Conservation (phyloP, 2,329 filamentous ascomycete genomes). For the Cladosporium sp. region DNA sequence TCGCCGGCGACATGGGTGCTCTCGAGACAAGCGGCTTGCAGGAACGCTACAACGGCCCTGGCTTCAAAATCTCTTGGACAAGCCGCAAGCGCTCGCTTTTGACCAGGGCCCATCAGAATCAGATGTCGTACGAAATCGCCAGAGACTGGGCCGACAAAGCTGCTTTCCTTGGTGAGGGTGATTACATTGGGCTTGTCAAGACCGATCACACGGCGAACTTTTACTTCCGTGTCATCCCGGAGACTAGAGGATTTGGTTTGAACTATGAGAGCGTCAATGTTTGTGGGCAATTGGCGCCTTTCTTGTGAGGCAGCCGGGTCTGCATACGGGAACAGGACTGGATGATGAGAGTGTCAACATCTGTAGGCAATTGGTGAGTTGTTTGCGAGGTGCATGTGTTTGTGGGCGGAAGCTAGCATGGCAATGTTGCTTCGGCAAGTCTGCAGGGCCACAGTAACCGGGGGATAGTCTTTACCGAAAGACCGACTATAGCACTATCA, state of each 20-base stretch:
- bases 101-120: slow-evolving; percentile 1
- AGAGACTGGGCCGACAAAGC: neutral
- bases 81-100: neutral
- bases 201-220: neutral
- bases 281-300: neutral
- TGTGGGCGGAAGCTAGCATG: too few species aligned
- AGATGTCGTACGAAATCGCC: slow-evolving; percentile 1
- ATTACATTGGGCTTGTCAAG: slow-evolving; percentile 1
- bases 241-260: neutral
- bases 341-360: neutral
- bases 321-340: neutral
- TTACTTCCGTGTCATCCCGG: neutral
- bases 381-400: neutral
- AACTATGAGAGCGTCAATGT: slow-evolving; percentile 5
- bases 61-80: slow-evolving; percentile 5
- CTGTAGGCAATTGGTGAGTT: neutral
- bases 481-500: neutral
- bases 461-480: neutral
- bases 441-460: neutral
- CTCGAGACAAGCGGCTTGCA: neutral
- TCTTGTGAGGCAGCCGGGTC: neutral
- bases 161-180: neutral
- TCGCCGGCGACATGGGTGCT: neutral
- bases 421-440: too few species aligned
- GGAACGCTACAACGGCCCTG: neutral